Evolutionary conservation across 1,284 basidiomycete genomes (phyloP).

Genomic region (Trichosporon coremiiforme): DNA sequence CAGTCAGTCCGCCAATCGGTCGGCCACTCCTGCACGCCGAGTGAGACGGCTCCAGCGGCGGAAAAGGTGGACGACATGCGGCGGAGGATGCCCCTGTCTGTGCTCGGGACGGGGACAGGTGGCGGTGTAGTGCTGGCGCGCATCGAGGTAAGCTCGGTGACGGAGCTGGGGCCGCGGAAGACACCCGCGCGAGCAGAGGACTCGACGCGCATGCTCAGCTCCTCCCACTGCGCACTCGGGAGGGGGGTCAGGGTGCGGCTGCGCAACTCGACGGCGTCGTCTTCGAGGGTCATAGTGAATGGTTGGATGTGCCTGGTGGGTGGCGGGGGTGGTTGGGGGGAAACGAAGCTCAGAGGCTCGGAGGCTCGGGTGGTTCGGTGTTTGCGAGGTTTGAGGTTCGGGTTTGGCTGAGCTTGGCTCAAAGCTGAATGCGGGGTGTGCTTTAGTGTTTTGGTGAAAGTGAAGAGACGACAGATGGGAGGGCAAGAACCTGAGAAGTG

Average conservation of each 20-base stretch:
- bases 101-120: not conserved
- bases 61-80: not conserved
- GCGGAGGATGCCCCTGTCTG: not conserved
- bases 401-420: too few relatives aligned
- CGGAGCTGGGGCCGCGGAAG: not conserved
- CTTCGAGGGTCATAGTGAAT: not conserved
- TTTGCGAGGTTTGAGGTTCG: too few relatives aligned
- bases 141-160: too few relatives aligned
- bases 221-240: not conserved
- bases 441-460: too few relatives aligned
- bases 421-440: too few relatives aligned
- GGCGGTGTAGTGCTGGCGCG: too few relatives aligned
- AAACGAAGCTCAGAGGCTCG: too few relatives aligned
- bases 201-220: slow-evolving; percentile 10
- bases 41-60: slow-evolving; percentile 1
- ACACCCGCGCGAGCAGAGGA: not conserved
- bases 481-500: not conserved
- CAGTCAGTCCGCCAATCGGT: slow-evolving; percentile 4
- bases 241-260: not conserved
- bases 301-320: too few relatives aligned
- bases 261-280: not conserved
- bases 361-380: not conserved
- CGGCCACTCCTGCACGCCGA: slow-evolving; percentile 18
- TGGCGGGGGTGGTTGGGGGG: too few relatives aligned
- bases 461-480: not conserved